These are phyloP conservation scores for Aspergillus kassunensis DNA, from an alignment of 495 filamentous ascomycete species.

Conservation along the genomic window DNA sequence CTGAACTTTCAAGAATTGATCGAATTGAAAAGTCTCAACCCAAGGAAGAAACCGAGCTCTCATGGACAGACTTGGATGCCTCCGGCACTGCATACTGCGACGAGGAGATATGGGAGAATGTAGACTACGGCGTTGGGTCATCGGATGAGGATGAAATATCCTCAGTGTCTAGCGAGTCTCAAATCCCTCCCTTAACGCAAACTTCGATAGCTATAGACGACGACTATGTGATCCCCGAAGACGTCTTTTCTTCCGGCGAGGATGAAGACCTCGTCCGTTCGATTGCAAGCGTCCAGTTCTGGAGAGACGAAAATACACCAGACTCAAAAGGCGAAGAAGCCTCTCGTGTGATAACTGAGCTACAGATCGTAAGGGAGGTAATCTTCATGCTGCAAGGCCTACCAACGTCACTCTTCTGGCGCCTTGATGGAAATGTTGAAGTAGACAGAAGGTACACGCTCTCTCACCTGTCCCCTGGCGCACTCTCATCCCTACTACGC, in stretches of 20 bases:
- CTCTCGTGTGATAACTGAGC: conserved; percentile 59
- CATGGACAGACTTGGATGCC: conserved; percentile 70
- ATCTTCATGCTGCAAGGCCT: conserved; percentile 83
- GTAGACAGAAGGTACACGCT: conserved; percentile 37
- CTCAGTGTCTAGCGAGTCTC: conserved; percentile 29
- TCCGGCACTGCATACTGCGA: conserved; percentile 68
- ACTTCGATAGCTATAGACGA: conserved; percentile 23
- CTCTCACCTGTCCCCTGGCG: conserved; percentile 33
- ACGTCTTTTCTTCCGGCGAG: conserved; percentile 31
- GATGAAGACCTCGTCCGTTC: conserved; percentile 41
- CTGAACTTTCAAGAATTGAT: conserved; percentile 59
- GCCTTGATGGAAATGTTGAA: conserved; percentile 35
- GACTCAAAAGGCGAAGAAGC: conserved; percentile 24
- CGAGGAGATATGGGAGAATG: conserved; percentile 70
- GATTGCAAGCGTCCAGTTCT: conserved; percentile 60
- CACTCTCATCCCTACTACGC: conserved; percentile 38
- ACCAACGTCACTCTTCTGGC: conserved; percentile 64
- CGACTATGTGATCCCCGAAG: conserved; percentile 36
- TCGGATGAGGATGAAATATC: conserved; percentile 51
- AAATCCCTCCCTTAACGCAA: conserved; percentile 22
- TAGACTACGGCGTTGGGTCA: conserved; percentile 65
- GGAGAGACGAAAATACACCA: conserved; percentile 45
- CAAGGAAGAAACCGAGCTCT: conserved; percentile 46
- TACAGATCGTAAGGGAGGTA: conserved; percentile 70
- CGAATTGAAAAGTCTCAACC: conserved; percentile 53